phyloP scores from a whole-genome alignment of 306 rosid genomes.

The Elaeagnus macrophylla region DNA sequence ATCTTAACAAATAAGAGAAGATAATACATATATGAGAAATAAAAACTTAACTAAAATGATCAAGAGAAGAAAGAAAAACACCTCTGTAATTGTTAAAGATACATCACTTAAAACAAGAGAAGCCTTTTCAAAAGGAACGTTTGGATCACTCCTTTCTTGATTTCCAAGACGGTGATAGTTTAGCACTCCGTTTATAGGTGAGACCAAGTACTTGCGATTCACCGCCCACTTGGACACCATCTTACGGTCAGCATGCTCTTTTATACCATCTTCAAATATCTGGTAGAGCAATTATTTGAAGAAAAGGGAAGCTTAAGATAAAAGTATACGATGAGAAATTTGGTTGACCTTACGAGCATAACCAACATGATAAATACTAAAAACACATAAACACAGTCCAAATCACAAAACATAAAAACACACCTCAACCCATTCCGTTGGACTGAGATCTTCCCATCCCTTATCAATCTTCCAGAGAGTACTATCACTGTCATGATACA shows the following conservation, averaged over 20 bases:
- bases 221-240: conserved; percentile 63
- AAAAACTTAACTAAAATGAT: not conserved
- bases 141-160: conserved; percentile 71
- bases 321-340: not conserved
- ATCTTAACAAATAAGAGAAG: not conserved
- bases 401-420: conserved; percentile 22
- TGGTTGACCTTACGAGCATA: not conserved
- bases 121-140: conserved; percentile 83
- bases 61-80: conserved; percentile 18
- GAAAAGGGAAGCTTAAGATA: not conserved
- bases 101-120: conserved; percentile 71
- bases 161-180: conserved; percentile 96
- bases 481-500: conserved; percentile 81
- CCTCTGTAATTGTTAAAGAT: conserved; percentile 86
- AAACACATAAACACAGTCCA: conserved; percentile 7
- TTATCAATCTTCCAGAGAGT: conserved; percentile 81
- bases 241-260: conserved; percentile 43
- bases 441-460: conserved; percentile 81
- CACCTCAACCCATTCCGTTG: conserved; percentile 93
- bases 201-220: conserved; percentile 66
- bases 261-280: conserved; percentile 96
- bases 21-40: not conserved
- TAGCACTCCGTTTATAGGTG: conserved; percentile 78
- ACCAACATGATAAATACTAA: not conserved
- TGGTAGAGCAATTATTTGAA: conserved; percentile 24